Base-by-base conservation (phyloP, 148 eudicot genomes). In the Vaccinium macrocarpon region DNA sequence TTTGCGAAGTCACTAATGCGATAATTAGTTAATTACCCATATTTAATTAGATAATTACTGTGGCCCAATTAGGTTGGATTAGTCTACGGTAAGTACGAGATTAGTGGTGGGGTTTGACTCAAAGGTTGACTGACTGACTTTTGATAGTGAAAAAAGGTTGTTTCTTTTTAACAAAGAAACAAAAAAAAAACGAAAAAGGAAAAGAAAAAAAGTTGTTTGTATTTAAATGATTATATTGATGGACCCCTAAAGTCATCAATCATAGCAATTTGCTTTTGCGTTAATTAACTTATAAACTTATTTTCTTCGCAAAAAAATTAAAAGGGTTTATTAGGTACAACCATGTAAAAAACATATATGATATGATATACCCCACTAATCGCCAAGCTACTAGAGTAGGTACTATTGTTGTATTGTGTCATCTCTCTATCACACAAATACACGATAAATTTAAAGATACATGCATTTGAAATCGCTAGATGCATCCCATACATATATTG, bases 171-270 rank as follows among this genome's bases (percentile, higher is more conserved):
- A 38, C 46, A 4, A 42, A 42, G 4, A 38, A 42, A 42, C 5
- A 42, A 4, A 42, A 42, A 42, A 38, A 42, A 42, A 42, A 42
- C 38, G 4, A 42, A 5, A 42, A 42, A 42, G 6, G 46, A 42
- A 42, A 42, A 42, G 38, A 73, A 55, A 57, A 74, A 59, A 80
- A 46, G 83, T 38, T 81, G 72, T 78, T 81, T 74, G 75, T 74
- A 61, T 55, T 46, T 52, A 83, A 56, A 83, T 74, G 35, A 27
- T 27, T 29, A 27, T 12, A 59, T 80, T 56, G 80, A 84, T 84
- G 82, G 82, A 68, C 61, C 79, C 86, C 78, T 79, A 84, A 64
- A 84, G 86, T 21, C 81, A 70, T 84, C 86, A 79, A 84, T 84
- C 48, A 84, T 79, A n/a, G 50, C 77, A 79, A 53, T 53, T 68